Conservation (phyloP, 208 protist genomes). For the Tetramitus jugosus region DNA sequence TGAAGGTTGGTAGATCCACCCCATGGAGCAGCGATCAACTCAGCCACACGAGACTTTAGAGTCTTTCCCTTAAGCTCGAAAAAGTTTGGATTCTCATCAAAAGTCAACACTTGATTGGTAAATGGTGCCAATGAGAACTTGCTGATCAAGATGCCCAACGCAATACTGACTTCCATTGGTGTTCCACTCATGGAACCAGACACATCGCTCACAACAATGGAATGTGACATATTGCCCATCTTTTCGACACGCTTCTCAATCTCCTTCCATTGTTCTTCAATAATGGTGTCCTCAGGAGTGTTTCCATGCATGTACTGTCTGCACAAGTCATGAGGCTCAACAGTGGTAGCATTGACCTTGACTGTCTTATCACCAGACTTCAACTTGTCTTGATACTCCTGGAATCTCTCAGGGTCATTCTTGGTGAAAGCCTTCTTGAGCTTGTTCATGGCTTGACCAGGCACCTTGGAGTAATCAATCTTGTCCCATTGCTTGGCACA, state of each 20-base stretch:
- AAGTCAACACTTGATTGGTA: constrained; percentile 34
- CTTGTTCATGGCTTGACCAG: constrained; percentile 33
- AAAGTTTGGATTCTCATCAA: constrained; percentile 29
- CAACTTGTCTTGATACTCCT: neutral
- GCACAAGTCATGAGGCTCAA: constrained; percentile 38
- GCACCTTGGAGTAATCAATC: constrained; percentile 30
- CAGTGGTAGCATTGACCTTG: constrained; percentile 33
- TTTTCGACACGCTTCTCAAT: constrained; percentile 13
- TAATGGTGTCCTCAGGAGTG: neutral
- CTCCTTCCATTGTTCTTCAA: constrained; percentile 37
- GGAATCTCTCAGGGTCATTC: constrained; percentile 17
- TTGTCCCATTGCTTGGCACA: constrained; percentile 18
- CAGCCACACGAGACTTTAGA: constrained; percentile 20
- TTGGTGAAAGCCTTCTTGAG: constrained; percentile 34
- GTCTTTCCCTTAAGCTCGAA: neutral
- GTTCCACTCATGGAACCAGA: constrained; percentile 36
- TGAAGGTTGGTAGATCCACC: constrained; percentile 38
- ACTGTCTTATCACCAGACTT: constrained; percentile 23
- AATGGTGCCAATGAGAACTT: constrained; percentile 27
- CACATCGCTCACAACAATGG: constrained; percentile 31
- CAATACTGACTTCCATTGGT: constrained; percentile 41
- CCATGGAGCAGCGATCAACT: constrained; percentile 20
- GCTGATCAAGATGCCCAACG: constrained; percentile 34
- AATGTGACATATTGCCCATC: neutral
- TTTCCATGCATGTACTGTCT: constrained; percentile 8